Conservation (phyloP, 768 basidiomycete species). For the Clitopilus passeckerianus region DNA sequence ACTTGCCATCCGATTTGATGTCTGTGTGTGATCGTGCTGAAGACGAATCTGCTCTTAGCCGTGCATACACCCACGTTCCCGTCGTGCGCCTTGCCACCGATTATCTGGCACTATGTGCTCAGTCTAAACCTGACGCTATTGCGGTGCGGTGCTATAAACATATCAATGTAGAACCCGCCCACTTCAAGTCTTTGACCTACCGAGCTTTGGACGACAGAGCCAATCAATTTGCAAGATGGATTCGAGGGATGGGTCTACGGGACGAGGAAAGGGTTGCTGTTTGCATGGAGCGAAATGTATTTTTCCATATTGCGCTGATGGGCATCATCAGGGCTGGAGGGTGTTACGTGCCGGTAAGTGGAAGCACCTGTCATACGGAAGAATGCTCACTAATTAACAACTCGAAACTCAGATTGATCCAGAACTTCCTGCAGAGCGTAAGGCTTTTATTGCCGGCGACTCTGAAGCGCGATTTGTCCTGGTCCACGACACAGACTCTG, state of each 20-base stretch:
- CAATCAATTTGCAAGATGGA: slow-evolving; percentile 39
- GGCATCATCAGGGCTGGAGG: slow-evolving; percentile 43
- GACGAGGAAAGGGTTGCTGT: slow-evolving; percentile 38
- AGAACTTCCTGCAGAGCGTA: slow-evolving; percentile 40
- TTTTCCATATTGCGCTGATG: slow-evolving; percentile 37
- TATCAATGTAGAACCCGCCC: slow-evolving; percentile 12
- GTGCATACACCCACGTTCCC: slow-evolving; percentile 16
- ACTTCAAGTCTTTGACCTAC: slow-evolving; percentile 28
- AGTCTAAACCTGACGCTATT: slow-evolving; percentile 14
- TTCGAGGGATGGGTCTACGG: slow-evolving; percentile 26
- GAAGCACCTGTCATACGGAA: background rate
- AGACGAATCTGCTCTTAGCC: slow-evolving; percentile 14
- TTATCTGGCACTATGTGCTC: slow-evolving; percentile 19
- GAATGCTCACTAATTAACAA: too few species aligned
- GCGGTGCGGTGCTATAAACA: slow-evolving; percentile 26
- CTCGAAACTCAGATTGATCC: slow-evolving; percentile 37
- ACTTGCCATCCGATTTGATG: slow-evolving; percentile 15
- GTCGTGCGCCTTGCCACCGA: slow-evolving; percentile 22
- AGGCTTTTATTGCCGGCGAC: slow-evolving; percentile 38
- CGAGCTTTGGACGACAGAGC: slow-evolving; percentile 25
- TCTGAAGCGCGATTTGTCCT: slow-evolving; percentile 36
- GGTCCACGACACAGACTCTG: slow-evolving; percentile 18
- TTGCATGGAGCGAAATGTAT: slow-evolving; percentile 35
- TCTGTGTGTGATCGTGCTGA: slow-evolving; percentile 18
- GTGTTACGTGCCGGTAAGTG: slow-evolving; percentile 45